These are phyloP conservation scores for Aspergillus baeticus DNA, from an alignment of 495 filamentous ascomycete genomes.

Conservation along the genomic window DNA sequence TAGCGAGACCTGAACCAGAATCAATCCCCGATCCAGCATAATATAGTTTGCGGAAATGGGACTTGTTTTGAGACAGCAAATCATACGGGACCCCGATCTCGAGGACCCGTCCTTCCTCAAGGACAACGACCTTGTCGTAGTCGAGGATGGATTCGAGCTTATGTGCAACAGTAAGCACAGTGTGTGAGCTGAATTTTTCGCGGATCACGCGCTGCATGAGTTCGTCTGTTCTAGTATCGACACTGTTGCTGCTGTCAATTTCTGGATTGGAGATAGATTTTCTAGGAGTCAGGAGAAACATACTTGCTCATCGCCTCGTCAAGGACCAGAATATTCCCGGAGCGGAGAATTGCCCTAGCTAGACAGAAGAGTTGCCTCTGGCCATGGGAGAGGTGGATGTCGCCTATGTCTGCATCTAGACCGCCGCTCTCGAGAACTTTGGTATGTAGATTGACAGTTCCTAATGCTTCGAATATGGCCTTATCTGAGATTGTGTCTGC, in stretches of 20 bases:
- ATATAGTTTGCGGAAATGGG: slow-evolving; percentile 34
- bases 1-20: neutral
- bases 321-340: slow-evolving; percentile 46
- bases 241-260: slow-evolving; percentile 23
- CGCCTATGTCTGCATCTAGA: slow-evolving; percentile 49
- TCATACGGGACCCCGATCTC: slow-evolving; percentile 45
- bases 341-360: slow-evolving; percentile 57
- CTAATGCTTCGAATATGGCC: slow-evolving; percentile 46
- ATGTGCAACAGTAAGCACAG: slow-evolving; percentile 63
- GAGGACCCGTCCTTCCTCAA: slow-evolving; percentile 45
- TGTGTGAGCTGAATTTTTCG: slow-evolving; percentile 55
- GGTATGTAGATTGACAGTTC: slow-evolving; percentile 46
- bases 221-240: slow-evolving; percentile 56
- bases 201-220: slow-evolving; percentile 60
- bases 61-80: slow-evolving; percentile 28
- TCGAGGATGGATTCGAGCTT: slow-evolving; percentile 59
- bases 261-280: neutral
- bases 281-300: slow-evolving; percentile 17
- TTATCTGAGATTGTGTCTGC: slow-evolving; percentile 19
- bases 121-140: slow-evolving; percentile 48
- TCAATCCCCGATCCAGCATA: slow-evolving; percentile 15
- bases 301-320: slow-evolving; percentile 55
- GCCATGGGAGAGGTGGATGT: slow-evolving; percentile 54
- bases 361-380: slow-evolving; percentile 66
- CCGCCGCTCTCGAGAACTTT: slow-evolving; percentile 51